Conservation (phyloP, 805 yeast genomes). For the Debaryomyces tyrocola region DNA sequence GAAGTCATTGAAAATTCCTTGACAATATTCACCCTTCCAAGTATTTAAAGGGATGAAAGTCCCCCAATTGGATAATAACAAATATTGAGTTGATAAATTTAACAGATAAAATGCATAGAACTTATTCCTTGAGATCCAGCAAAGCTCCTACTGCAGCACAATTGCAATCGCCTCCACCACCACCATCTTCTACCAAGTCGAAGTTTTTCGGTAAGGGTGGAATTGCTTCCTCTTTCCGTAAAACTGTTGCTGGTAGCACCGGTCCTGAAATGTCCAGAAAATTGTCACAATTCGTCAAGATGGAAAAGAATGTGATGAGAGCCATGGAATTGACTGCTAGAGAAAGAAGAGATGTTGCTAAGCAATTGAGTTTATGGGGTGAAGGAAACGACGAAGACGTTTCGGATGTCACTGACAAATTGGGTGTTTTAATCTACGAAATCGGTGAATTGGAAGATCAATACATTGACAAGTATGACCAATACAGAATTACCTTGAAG, state of each 20-base stretch:
- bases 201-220: constrained; percentile 88
- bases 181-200: constrained; percentile 85
- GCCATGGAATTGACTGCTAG: constrained; percentile 73
- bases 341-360: constrained; percentile 80
- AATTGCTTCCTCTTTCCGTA: constrained; percentile 59
- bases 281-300: constrained; percentile 70
- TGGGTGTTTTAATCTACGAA: constrained; percentile 80
- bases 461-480: constrained; percentile 83
- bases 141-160: constrained; percentile 98
- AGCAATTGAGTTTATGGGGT: constrained; percentile 84
- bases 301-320: constrained; percentile 80
- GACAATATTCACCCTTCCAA: background rate
- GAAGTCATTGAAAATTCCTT: background rate
- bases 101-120: constrained; percentile 78
- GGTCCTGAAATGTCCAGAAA: constrained; percentile 82
- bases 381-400: constrained; percentile 84
- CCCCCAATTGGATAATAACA: background rate
- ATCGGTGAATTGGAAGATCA: constrained; percentile 86
- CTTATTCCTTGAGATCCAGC: constrained; percentile 90
- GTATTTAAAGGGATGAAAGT: background rate
- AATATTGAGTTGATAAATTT: background rate
- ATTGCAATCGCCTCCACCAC: constrained; percentile 92
- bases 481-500: constrained; percentile 79
- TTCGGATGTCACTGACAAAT: constrained; percentile 81
- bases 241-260: constrained; percentile 71